Evolutionary conservation across 345 rosid species (phyloP).

Genomic region (Draba incana): DNA sequence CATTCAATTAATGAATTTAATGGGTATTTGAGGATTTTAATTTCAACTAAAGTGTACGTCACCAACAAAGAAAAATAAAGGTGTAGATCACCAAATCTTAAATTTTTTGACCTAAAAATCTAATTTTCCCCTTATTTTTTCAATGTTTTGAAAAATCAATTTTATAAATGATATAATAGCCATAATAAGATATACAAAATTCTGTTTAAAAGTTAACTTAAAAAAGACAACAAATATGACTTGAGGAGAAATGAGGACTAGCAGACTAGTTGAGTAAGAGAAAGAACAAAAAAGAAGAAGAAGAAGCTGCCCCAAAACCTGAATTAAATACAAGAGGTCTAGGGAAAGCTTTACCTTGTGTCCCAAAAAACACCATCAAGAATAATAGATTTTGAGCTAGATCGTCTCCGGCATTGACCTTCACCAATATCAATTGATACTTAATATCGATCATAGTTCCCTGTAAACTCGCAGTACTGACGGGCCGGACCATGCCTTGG

Average conservation of each 20-base stretch:
- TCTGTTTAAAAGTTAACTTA: not conserved
- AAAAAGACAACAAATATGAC: not conserved
- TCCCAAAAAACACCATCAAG: slow-evolving; percentile 24
- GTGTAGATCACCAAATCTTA: too few species aligned
- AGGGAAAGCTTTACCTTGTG: slow-evolving; percentile 12
- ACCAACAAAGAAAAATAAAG: too few species aligned
- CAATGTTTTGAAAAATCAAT: not conserved
- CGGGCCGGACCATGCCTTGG: slow-evolving; percentile 31
- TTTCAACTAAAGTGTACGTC: too few species aligned
- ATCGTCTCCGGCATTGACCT: not conserved
- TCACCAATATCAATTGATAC: slow-evolving; percentile 8
- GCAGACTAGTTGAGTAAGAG: slow-evolving; percentile 19
- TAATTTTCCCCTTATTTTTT: too few species aligned
- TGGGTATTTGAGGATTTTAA: too few species aligned
- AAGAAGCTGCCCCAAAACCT: not conserved
- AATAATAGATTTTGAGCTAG: slow-evolving; percentile 5
- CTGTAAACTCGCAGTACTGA: slow-evolving; percentile 5
- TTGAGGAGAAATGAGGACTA: not conserved
- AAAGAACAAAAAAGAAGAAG: slow-evolving; percentile 15
- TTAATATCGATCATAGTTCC: slow-evolving; percentile 30
- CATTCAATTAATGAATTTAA: too few species aligned
- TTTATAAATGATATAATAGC: slow-evolving; percentile 17
- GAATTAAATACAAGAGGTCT: slow-evolving; percentile 22
- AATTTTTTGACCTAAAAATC: too few species aligned
- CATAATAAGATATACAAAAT: slow-evolving; percentile 24